Evolutionary conservation across 2,329 filamentous ascomycete genomes (phyloP).

Genomic region (Ophiognomonia clavigignenti-juglandacearum): DNA sequence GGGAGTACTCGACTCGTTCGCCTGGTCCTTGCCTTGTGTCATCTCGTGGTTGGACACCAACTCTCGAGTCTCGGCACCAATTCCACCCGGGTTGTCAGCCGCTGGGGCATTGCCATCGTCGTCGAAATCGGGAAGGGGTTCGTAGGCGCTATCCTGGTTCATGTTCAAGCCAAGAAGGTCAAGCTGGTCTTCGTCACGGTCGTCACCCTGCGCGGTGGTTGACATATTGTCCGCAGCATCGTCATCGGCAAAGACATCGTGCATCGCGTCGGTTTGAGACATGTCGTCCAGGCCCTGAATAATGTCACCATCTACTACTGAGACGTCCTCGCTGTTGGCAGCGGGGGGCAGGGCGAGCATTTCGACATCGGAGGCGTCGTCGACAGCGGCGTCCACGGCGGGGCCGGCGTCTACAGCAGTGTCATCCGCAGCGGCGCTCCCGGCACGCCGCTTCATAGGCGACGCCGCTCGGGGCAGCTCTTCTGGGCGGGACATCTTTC

Average conservation of each 20-base stretch:
- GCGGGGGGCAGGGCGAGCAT: slow-evolving; percentile 32
- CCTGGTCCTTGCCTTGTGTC: slow-evolving; percentile 1
- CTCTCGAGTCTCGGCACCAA: too few relatives aligned
- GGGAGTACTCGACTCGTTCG: slow-evolving; percentile 2
- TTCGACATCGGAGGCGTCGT: slow-evolving; percentile 40
- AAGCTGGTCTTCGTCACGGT: background rate
- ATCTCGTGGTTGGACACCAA: too few relatives aligned
- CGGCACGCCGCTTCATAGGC: slow-evolving; percentile 59
- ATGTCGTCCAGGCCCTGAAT: background rate
- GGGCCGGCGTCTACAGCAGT: slow-evolving; percentile 34
- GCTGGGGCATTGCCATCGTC: slow-evolving; percentile 1
- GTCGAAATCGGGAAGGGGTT: slow-evolving; percentile 11
- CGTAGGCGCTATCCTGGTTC: slow-evolving; percentile 10
- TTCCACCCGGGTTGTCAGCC: background rate
- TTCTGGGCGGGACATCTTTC: slow-evolving; percentile 58
- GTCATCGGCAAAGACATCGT: background rate
- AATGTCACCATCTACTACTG: slow-evolving; percentile 6
- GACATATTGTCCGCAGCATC: background rate
- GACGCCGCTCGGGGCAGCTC: slow-evolving; percentile 57
- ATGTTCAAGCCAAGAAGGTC: slow-evolving; percentile 1
- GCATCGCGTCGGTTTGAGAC: slow-evolving; percentile 1
- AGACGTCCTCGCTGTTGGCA: slow-evolving; percentile 5
- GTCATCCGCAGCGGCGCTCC: slow-evolving; percentile 53
- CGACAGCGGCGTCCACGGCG: slow-evolving; percentile 28
- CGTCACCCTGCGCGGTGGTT: slow-evolving; percentile 1